Conservation (phyloP, 1,284 basidiomycete species). For the Marasmius oreades region DNA sequence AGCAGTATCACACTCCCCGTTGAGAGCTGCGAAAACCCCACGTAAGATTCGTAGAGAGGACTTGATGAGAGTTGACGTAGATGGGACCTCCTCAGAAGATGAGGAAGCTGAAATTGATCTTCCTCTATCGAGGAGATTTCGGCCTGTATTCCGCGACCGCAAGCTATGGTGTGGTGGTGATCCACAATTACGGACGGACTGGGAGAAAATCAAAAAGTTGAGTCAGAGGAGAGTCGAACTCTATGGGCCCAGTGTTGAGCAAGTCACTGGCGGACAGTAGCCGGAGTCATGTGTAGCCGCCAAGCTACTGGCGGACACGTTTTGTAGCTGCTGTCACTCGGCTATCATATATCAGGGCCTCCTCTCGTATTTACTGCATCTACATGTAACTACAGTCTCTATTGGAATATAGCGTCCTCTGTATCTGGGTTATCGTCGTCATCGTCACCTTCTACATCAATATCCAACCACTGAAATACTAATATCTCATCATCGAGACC, state of each 20-base stretch:
- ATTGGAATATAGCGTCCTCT: too few species aligned
- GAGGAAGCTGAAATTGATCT: background rate
- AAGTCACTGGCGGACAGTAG: too few species aligned
- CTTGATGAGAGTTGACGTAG: background rate
- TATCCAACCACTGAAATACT: too few species aligned
- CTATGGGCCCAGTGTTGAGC: background rate
- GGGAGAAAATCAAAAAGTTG: background rate
- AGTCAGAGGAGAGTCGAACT: background rate
- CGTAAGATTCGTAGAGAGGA: background rate
- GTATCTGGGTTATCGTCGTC: too few species aligned
- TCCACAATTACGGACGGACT: background rate
- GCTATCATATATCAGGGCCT: too few species aligned
- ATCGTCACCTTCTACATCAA: too few species aligned
- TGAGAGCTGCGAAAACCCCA: background rate
- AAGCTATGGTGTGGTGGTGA: background rate
- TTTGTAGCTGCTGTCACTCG: too few species aligned
- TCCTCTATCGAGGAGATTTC: background rate
- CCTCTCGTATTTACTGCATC: too few species aligned
- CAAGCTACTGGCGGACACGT: too few species aligned
- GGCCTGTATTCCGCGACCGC: conserved; percentile 1
- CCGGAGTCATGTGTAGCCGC: too few species aligned
- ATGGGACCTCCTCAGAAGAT: background rate
- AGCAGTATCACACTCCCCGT: background rate
- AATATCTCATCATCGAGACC: too few species aligned
- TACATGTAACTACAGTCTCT: too few species aligned